phyloP scores from a whole-genome alignment of 2,329 filamentous ascomycete genomes.

The Tolypocladium ovalisporum region DNA sequence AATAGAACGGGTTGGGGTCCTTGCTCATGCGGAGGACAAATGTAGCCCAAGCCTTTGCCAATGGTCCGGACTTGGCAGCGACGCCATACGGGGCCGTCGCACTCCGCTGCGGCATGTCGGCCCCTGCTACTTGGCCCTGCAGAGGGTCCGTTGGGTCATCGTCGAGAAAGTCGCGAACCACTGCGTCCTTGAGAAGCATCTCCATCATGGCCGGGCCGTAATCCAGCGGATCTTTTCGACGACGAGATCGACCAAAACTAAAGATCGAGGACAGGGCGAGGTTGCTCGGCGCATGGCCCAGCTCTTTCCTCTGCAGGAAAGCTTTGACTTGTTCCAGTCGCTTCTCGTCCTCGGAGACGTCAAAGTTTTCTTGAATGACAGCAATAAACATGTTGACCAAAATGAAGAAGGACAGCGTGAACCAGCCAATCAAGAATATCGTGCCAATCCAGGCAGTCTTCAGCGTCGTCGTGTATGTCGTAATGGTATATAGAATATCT shows the following conservation, averaged over 20 bases:
- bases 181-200: slow-evolving; percentile 92
- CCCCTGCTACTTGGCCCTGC: slow-evolving; percentile 18
- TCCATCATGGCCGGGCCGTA: slow-evolving; percentile 88
- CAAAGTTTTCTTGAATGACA: slow-evolving; percentile 98
- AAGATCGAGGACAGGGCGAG: slow-evolving; percentile 66
- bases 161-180: slow-evolving; percentile 89
- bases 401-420: slow-evolving; percentile 90
- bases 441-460: slow-evolving; percentile 88
- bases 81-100: slow-evolving; percentile 23
- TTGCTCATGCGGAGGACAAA: slow-evolving; percentile 43
- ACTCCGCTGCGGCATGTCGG: slow-evolving; percentile 18
- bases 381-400: slow-evolving; percentile 99
- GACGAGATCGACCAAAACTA: slow-evolving; percentile 46
- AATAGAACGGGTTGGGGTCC: slow-evolving; percentile 94
- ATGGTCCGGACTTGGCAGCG: slow-evolving; percentile 42
- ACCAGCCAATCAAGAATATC: slow-evolving; percentile 87
- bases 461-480: slow-evolving; percentile 50
- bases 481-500: slow-evolving; percentile 70
- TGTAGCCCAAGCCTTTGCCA: slow-evolving; percentile 52
- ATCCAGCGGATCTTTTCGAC: slow-evolving; percentile 72
- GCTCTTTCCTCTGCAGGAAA: slow-evolving; percentile 83
- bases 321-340: slow-evolving; percentile 92
- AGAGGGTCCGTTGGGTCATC: slow-evolving; percentile 41
- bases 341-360: slow-evolving; percentile 97
- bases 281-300: slow-evolving; percentile 62